These are phyloP conservation scores for Knufia fluminis DNA, from an alignment of 2,329 filamentous ascomycete genomes.

Conservation along the genomic window DNA sequence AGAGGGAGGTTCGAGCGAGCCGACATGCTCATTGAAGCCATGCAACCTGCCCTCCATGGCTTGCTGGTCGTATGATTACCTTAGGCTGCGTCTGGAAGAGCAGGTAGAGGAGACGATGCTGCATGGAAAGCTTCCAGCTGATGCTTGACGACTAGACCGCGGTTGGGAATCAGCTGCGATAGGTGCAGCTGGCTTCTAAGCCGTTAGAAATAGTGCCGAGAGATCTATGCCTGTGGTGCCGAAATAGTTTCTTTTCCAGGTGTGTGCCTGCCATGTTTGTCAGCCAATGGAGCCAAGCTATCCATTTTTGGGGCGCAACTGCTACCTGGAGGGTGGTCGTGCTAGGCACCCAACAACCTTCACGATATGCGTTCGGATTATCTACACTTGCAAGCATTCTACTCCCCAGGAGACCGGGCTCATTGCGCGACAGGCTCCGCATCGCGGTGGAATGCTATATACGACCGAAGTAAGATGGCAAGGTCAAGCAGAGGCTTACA, in stretches of 20 bases:
- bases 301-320: too few species aligned
- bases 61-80: neutral
- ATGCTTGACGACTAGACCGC: too few species aligned
- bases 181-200: too few species aligned
- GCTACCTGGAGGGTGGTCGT: too few species aligned
- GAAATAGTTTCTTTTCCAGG: neutral
- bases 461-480: constrained; percentile 10
- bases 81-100: neutral
- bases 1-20: neutral
- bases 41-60: neutral
- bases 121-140: neutral
- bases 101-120: neutral
- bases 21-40: constrained; percentile 5
- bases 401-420: too few species aligned
- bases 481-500: constrained; percentile 10
- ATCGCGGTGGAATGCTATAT: too few species aligned
- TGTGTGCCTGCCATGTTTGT: neutral
- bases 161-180: too few species aligned
- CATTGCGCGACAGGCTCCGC: too few species aligned
- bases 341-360: too few species aligned
- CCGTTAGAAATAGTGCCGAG: too few species aligned
- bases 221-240: neutral
- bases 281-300: neutral
- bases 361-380: too few species aligned
- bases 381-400: too few species aligned